These are phyloP conservation scores for Neostapfia colusana DNA, from an alignment of 176 grass and related monocot species.

Conservation along the genomic window DNA sequence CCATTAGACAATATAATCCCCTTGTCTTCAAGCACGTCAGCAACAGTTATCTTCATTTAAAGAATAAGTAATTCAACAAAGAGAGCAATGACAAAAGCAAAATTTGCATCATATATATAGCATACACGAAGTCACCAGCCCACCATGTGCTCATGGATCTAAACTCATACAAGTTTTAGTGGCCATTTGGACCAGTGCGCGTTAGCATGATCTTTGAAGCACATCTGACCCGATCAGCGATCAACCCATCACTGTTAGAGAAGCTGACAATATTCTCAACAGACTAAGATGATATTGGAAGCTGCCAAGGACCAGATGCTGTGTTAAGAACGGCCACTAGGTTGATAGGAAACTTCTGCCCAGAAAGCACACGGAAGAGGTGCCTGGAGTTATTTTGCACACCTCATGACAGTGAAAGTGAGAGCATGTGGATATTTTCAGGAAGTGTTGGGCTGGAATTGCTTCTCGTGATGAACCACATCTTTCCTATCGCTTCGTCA, in stretches of 20 bases:
- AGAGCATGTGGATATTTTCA: conserved; percentile 23
- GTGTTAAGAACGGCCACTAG: conserved; percentile 17
- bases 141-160: not conserved
- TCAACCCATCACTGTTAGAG: not conserved
- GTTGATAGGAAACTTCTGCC: not conserved
- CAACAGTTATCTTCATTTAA: not conserved
- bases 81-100: not conserved
- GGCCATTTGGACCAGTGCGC: not conserved
- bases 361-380: not conserved
- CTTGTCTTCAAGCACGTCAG: not conserved
- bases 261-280: too few species aligned
- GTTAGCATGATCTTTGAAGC: not conserved
- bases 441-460: conserved; percentile 13
- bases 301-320: not conserved
- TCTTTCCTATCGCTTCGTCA: not conserved
- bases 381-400: not conserved
- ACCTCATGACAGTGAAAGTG: not conserved
- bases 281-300: not conserved
- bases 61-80: not conserved
- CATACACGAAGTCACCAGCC: not conserved
- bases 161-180: not conserved
- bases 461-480: conserved; percentile 31
- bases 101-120: not conserved
- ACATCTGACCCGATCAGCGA: not conserved
- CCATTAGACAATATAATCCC: not conserved